These are phyloP conservation scores for Epichloe glyceriae DNA, from an alignment of 2,329 filamentous ascomycete genomes.

Conservation along the genomic window DNA sequence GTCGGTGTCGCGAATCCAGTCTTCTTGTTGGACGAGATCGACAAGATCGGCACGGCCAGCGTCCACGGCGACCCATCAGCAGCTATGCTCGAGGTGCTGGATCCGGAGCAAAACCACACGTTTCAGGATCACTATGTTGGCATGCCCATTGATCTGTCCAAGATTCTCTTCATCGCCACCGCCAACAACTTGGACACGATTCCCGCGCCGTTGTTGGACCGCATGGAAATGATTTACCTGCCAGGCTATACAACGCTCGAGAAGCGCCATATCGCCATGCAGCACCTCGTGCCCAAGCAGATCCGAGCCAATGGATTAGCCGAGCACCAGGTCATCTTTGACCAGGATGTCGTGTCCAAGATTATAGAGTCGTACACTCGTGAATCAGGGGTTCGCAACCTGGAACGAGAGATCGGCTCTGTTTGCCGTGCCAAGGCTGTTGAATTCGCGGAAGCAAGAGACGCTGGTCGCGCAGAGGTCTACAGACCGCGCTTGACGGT, in stretches of 20 bases:
- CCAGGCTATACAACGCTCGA: conserved; percentile 94
- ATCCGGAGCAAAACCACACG: conserved; percentile 90
- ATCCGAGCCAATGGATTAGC: conserved; percentile 78
- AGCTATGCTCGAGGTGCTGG: conserved; percentile 94
- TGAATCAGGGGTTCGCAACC: conserved; percentile 87
- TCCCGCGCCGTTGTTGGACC: conserved; percentile 80
- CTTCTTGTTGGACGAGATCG: conserved; percentile 91
- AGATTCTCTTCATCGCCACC: conserved; percentile 94
- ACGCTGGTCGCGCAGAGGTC: conserved; percentile 50
- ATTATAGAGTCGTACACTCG: conserved; percentile 95
- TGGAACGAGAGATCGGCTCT: conserved; percentile 89
- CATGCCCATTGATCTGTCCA: conserved; percentile 89
- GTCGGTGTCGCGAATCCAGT: conserved; percentile 93
- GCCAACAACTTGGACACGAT: conserved; percentile 94
- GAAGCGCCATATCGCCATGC: conserved; percentile 86
- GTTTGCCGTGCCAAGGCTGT: conserved; percentile 94
- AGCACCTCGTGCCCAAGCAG: conserved; percentile 94
- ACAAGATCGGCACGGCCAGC: conserved; percentile 85
- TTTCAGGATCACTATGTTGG: conserved; percentile 96
- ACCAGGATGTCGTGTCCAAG: conserved; percentile 78
- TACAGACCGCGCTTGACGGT: conserved; percentile 66
- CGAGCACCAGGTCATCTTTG: conserved; percentile 61
- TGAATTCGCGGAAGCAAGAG: conserved; percentile 81
- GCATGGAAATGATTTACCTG: conserved; percentile 91
- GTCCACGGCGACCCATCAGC: conserved; percentile 93